Evolutionary conservation across 2,329 filamentous ascomycete genomes (phyloP).

Genomic region (Colletotrichum gloeosporioides): DNA sequence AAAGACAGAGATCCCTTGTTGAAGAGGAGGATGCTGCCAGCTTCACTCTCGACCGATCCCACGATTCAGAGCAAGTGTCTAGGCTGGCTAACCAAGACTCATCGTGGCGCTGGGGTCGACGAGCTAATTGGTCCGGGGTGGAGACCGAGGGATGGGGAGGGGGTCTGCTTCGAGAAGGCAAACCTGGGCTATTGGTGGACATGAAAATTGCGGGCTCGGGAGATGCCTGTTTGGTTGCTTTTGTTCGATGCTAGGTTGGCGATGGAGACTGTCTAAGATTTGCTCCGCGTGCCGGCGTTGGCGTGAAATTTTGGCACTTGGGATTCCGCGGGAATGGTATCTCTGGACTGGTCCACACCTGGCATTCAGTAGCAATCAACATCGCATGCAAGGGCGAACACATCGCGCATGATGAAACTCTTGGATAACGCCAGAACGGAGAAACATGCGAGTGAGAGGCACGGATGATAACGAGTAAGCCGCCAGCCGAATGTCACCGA

Average conservation of each 20-base stretch:
- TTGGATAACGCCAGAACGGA: neutral
- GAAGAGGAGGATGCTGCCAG: neutral
- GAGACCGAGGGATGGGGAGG: neutral
- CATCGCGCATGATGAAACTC: neutral
- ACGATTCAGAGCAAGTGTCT: neutral
- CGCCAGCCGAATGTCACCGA: neutral
- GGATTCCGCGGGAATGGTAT: neutral
- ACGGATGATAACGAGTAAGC: neutral
- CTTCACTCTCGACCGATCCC: neutral
- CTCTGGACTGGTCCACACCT: neutral
- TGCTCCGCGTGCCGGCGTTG: constrained; percentile 8
- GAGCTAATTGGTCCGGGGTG: neutral
- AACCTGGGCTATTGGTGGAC: neutral
- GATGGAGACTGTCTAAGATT: constrained; percentile 2
- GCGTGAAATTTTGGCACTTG: neutral
- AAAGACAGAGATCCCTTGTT: neutral
- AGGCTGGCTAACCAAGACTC: neutral
- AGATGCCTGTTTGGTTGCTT: constrained; percentile 1
- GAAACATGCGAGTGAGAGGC: neutral
- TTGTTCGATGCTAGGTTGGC: neutral
- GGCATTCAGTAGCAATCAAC: neutral
- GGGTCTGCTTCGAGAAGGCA: neutral
- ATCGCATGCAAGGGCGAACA: neutral
- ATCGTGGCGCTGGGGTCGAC: neutral
- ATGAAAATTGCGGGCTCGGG: neutral